Percentiles rank a stretch among this genome's conserved stretches.
Evolutionary conservation across 441 rosid genomes (phyloP).

Genomic region (Biscutella laevigata): DNA sequence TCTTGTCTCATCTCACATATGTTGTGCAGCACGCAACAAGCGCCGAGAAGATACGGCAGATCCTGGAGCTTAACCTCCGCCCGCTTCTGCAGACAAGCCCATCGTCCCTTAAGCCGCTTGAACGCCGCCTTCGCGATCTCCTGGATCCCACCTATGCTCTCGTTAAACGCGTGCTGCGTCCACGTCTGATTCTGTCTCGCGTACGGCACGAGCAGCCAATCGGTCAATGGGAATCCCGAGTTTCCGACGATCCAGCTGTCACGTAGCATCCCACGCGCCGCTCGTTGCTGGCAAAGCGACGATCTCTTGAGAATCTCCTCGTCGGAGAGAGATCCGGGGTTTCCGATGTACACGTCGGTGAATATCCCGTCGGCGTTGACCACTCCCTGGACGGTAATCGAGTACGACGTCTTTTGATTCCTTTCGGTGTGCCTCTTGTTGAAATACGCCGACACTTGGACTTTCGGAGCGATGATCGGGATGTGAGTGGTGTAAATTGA

Average conservation of each 20-base stretch:
- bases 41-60: conserved; percentile 70
- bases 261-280: conserved; percentile 46
- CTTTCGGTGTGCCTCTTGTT: conserved; percentile 76
- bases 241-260: conserved; percentile 71
- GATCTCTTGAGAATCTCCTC: conserved; percentile 68
- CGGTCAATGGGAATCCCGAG: conserved; percentile 53
- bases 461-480: conserved; percentile 71
- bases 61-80: conserved; percentile 77
- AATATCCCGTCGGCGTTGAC: conserved; percentile 60
- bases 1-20: conserved; percentile 69
- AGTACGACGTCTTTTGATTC: conserved; percentile 77
- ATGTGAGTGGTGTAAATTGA: conserved; percentile 76
- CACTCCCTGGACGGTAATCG: conserved; percentile 77
- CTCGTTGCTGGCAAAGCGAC: conserved; percentile 50
- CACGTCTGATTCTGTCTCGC: conserved; percentile 63
- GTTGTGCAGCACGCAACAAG: conserved; percentile 78
- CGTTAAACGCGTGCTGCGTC: conserved; percentile 74
- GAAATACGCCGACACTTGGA: conserved; percentile 54
- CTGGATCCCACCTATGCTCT: conserved; percentile 42
- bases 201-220: conserved; percentile 78
- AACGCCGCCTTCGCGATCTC: conserved; percentile 44
- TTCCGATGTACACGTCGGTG: conserved; percentile 74
- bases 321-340: conserved; percentile 79
- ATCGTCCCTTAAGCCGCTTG: conserved; percentile 53
- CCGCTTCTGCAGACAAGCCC: conserved; percentile 72